Evolutionary conservation across 306 rosid species (phyloP).

Genomic region (Mimosa bimucronata): DNA sequence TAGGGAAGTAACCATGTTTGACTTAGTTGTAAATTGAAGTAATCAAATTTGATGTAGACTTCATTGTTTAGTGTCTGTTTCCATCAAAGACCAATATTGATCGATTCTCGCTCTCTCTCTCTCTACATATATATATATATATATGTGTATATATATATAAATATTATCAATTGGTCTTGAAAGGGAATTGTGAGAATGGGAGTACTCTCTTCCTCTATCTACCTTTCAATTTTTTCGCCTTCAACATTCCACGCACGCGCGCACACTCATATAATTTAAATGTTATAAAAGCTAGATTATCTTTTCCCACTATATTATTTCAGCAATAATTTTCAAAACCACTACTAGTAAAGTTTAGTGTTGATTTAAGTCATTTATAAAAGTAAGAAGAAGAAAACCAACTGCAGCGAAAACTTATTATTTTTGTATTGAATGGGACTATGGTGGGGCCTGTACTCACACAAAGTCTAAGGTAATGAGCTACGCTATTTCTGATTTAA

Average conservation of each 20-base stretch:
- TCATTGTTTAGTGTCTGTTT: not conserved
- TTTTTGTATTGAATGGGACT: not conserved
- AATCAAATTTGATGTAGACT: not conserved
- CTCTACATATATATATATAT: no score
- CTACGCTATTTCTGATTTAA: no score
- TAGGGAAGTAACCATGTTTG: not conserved
- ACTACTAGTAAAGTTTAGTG: not conserved
- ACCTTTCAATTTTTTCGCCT: not conserved
- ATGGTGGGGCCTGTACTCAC: no score
- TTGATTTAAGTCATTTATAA: not conserved
- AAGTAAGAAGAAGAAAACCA: not conserved
- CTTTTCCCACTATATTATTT: not conserved
- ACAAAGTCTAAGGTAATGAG: no score
- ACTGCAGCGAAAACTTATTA: not conserved
- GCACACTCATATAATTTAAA: not conserved
- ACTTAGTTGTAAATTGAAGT: not conserved
- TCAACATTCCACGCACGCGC: not conserved
- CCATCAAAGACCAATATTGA: not conserved
- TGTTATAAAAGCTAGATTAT: not conserved
- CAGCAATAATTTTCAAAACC: not conserved
- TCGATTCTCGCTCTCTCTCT: not conserved
- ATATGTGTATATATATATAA: no score
- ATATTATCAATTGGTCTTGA: no score
- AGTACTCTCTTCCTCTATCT: no score
- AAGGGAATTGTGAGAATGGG: no score